Base-by-base conservation (phyloP, 495 filamentous ascomycete species). In the Penicillium coffeae region DNA sequence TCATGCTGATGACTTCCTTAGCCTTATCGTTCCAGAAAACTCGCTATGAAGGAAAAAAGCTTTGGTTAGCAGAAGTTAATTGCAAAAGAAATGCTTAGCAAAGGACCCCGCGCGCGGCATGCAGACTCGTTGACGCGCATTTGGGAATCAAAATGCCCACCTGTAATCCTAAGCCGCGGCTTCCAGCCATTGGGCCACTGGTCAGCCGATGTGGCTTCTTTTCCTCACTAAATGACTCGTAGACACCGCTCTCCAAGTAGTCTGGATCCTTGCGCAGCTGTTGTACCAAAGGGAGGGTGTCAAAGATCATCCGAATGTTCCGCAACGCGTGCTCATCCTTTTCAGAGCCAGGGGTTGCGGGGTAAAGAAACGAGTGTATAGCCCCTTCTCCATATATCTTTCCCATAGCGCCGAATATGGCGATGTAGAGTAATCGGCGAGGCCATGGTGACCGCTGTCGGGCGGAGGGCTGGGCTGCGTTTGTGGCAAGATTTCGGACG, bases 171-270 rank as follows among this genome's bases (percentile, higher is more conserved):
- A 77, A 39, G 22, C 65, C 68, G 34, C 70, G 48, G 42, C 66
- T 68, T 18, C 71, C 73, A 39, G 55, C 47, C 56, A 77, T 42
- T 4, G 70, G 61, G 2, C 71, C 73, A 44, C 69, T 68, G 1
- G 67, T 74, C 16, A 75, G 52, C 42, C 69, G 58, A 12, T 61
- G 57, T 21, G 38, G 35, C 44, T 66, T 71, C 1, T 69, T 62
- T 8, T 74, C 58, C 1, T 67, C 60, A 8, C 72, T 42, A 22
- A 76, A 65, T 41, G 71, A 69, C 20, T 69, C 61, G 65, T 87
- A 86, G 22, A 82, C 82, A 20, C 77, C 74, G 58, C 52, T 55
- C 47, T 78, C 76, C 34, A 65, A 62, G 65, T 74, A 86, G 32
- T 66, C 62, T 7, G 80, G 77, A 62, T 85, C 65, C 12, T 60